Base-by-base conservation (phyloP, 768 basidiomycete species). In the Boletus pseudo-olivaceus region DNA sequence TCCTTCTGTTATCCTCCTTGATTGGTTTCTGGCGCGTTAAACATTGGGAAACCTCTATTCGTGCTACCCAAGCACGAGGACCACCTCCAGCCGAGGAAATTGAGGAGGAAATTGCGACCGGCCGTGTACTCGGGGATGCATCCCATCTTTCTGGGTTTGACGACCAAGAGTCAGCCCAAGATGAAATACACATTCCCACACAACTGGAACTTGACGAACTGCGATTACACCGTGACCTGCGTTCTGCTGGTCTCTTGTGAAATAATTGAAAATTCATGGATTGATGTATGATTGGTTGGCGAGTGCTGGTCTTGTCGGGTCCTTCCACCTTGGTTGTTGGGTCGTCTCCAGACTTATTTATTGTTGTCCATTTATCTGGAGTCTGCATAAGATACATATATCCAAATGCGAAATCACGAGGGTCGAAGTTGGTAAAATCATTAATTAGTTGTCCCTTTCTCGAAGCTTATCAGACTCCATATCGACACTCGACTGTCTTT, bases 11-110 rank as follows among this genome's bases (percentile, higher is more conserved):
- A 33, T 88, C 92, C 1, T 92, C 90, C 34, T 53, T 89, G 51
- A 82, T 93, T 30, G 85, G 88, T 10, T 97, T 81, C 71, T 87
- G 85, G 82, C 85, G 90, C 56, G 78, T 92, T 45, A 93, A 93
- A 65, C 86, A 86, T 49, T 93, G 90, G 88, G 90, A 93, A 66
- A 68, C 75, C 43, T 85, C 85, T 9, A 78, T 93, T 50, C 82
- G 85, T 29, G 70, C 77, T 64, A 58, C 74, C 46, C 58, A 70
- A 33, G 53, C 62, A 17, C 66, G 69, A 4, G 56, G 53, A 29
- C 46, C 62, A 8, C 49, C 59, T 20, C 59, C 63, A 7, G 15
- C 69, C 29, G 80, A 81, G 55, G 80, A 79, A 40, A 62, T 78
- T 14, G 79, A 81, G 55, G 75, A 76, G 47, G 85, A 87, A 48